Evolutionary conservation across 768 basidiomycete genomes (phyloP).

Genomic region (Boletus speciosus): DNA sequence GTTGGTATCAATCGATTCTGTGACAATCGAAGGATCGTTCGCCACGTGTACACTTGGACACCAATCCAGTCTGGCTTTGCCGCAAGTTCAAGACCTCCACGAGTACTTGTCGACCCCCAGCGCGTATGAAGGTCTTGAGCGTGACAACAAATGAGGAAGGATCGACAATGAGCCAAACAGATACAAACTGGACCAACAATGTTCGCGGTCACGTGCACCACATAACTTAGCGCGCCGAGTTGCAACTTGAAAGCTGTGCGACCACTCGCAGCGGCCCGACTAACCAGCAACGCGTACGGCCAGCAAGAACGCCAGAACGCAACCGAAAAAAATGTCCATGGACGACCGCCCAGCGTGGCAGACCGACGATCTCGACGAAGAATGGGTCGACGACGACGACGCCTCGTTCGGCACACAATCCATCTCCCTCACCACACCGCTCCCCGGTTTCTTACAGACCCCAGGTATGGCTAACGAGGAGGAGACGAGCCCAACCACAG

Average conservation of each 20-base stretch:
- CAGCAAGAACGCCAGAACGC: background rate
- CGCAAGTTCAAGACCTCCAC: background rate
- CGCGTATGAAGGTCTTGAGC: background rate
- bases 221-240: conserved; percentile 5
- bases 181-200: conserved; percentile 18
- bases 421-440: conserved; percentile 56
- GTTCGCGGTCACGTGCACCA: conserved; percentile 29
- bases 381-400: conserved; percentile 73
- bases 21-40: background rate
- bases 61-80: background rate
- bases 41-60: background rate
- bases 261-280: background rate
- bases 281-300: background rate
- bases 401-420: conserved; percentile 45
- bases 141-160: conserved; percentile 6
- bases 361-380: conserved; percentile 86
- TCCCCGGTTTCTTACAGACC: conserved; percentile 47
- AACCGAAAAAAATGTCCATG: conserved; percentile 3
- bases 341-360: conserved; percentile 66
- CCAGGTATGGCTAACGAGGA: conserved; percentile 34
- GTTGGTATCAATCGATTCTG: background rate
- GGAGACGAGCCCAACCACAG: conserved; percentile 32
- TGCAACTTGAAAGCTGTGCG: background rate
- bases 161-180: conserved; percentile 18
- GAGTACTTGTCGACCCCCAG: no score